Evolutionary conservation across 495 filamentous ascomycete species (phyloP), one percentile per base, ranked within the genome.

Genomic region (Neurospora cerealis): DNA sequence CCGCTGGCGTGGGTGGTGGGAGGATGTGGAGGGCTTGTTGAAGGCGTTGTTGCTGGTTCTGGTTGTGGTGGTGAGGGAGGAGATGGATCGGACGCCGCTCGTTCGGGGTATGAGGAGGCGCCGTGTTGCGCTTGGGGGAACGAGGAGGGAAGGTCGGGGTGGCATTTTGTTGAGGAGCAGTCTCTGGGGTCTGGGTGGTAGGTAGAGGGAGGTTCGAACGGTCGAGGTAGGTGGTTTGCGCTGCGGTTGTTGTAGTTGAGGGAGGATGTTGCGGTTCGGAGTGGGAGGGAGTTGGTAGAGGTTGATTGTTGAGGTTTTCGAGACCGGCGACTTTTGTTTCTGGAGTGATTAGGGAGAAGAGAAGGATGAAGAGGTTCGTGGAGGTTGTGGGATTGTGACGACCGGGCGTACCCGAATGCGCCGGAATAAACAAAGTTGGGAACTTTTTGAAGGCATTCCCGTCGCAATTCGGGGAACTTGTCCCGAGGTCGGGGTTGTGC

Each of bases 21-120:
- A 38, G 24, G 72, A 7, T n/a, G 24, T 42, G 32, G 40, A 28
- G 9, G 54, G 40, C 1, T 44, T 34, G 36, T 28, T 24, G 11
- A 60, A 48, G n/a, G 44, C 19, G 21, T 62, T 66, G 54, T 34
- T 66, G 46, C 75, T 17, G 74, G 72, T n/a, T 74, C 39, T 60
- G 70, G 48, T 41, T 71, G 75, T 36, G 70, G 46, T 41, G 70
- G 75, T 36, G 17, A 73, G 15, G 72, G 74, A 28, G 39, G 37
- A 37, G 37, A 41, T 15, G 40, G 42, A 4, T 71, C 39, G 66
- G 42, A n/a, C 34, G 62, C 15, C 17, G 39, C 17, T 34, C 36
- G 32, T 44, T 13, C 40, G 73, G 19, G 54, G 11, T 36, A 66
- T 40, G n/a, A 70, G 36, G 28, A 72, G 60, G 40, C 70, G 70